phyloP scores from a whole-genome alignment of 2,329 filamentous ascomycete species.

The Monilinia aucupariae region DNA sequence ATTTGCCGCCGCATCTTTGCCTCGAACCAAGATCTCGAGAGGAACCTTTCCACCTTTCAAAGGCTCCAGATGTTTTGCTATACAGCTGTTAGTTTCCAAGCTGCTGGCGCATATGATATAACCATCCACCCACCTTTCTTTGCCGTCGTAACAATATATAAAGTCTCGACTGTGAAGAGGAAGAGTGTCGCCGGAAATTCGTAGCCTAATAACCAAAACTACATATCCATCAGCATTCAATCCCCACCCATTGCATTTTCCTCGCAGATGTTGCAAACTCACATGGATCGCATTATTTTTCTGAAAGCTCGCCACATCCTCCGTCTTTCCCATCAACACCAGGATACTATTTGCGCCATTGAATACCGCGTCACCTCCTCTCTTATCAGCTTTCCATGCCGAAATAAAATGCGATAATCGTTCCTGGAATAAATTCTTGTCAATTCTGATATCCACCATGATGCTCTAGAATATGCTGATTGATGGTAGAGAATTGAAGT shows the following conservation, averaged over 20 bases:
- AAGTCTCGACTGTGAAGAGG: slow-evolving; percentile 78
- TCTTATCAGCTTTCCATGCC: slow-evolving; percentile 95
- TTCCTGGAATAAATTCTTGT: slow-evolving; percentile 89
- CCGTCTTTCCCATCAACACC: slow-evolving; percentile 90
- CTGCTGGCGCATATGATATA: slow-evolving; percentile 15
- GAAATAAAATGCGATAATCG: slow-evolving; percentile 80
- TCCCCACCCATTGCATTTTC: not conserved
- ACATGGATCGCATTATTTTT: slow-evolving; percentile 98
- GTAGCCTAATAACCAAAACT: slow-evolving; percentile 99
- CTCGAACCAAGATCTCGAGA: slow-evolving; percentile 83
- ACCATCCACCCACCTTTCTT: slow-evolving; percentile 70
- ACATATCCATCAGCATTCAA: slow-evolving; percentile 21
- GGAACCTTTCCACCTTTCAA: slow-evolving; percentile 89
- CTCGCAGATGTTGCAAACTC: slow-evolving; percentile 38
- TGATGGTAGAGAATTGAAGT: slow-evolving; percentile 28
- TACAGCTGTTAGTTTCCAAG: slow-evolving; percentile 34
- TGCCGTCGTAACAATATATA: slow-evolving; percentile 90
- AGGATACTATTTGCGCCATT: slow-evolving; percentile 80
- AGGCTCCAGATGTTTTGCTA: slow-evolving; percentile 87
- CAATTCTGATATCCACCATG: slow-evolving; percentile 82
- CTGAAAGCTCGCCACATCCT: slow-evolving; percentile 78
- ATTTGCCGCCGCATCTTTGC: slow-evolving; percentile 88
- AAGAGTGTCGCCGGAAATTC: slow-evolving; percentile 96
- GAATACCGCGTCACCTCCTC: slow-evolving; percentile 78
- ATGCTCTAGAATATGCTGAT: slow-evolving; percentile 18